Evolutionary conservation across 176 grass and related monocot genomes (phyloP).

Genomic region (Bothriochloa decipiens): DNA sequence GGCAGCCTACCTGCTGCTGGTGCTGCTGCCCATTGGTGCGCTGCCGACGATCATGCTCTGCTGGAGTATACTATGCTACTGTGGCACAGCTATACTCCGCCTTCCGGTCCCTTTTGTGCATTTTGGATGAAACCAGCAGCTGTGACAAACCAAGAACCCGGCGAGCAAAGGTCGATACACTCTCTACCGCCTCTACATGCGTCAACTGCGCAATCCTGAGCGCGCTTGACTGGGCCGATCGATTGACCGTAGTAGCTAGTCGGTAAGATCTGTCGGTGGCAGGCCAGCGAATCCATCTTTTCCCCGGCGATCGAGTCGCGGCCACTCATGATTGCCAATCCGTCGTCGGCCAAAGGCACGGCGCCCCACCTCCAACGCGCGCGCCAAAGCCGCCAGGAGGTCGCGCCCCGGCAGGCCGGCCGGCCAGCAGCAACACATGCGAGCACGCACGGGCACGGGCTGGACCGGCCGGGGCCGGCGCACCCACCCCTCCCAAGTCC

Average conservation of each 20-base stretch:
- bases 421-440: conserved; percentile 25
- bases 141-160: too few relatives aligned
- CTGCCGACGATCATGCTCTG: background rate
- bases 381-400: conserved; percentile 15
- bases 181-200: too few relatives aligned
- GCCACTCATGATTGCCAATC: conserved; percentile 31
- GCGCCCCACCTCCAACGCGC: conserved; percentile 1
- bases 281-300: conserved; percentile 14
- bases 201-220: background rate
- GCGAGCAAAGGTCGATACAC: background rate
- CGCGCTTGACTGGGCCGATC: background rate
- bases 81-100: too few relatives aligned
- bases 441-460: conserved; percentile 15
- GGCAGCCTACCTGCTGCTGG: too few relatives aligned
- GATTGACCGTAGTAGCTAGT: background rate
- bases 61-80: background rate
- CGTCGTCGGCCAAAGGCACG: background rate
- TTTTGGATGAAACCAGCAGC: too few relatives aligned
- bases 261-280: conserved; percentile 50
- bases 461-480: background rate
- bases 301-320: background rate
- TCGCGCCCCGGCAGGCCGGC: background rate
- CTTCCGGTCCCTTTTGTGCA: too few relatives aligned
- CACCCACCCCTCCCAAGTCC: background rate
- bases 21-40: too few relatives aligned